These are phyloP conservation scores for Penicillium sp. DNA, from an alignment of 2,329 filamentous ascomycete species.

Conservation along the genomic window DNA sequence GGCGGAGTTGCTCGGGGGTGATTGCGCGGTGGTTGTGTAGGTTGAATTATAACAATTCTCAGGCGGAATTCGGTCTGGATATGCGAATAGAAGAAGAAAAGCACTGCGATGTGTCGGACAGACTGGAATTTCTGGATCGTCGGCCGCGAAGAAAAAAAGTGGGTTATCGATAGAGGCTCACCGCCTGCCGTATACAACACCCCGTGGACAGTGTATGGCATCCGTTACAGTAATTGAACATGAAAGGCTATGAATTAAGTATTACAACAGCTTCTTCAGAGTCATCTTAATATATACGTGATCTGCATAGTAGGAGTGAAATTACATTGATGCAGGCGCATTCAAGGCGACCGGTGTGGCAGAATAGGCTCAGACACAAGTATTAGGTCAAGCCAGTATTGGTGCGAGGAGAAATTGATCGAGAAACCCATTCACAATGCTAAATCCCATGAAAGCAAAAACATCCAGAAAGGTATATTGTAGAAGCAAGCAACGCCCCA, in stretches of 20 bases:
- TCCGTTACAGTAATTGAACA: too few species aligned
- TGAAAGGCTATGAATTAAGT: too few species aligned
- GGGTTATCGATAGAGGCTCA: slow-evolving; percentile 29
- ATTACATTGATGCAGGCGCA: background rate
- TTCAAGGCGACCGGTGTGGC: too few species aligned
- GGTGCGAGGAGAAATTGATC: slow-evolving; percentile 4
- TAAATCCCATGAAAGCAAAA: slow-evolving; percentile 16
- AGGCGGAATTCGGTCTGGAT: too few species aligned
- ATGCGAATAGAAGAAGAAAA: background rate
- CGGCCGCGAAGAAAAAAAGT: slow-evolving; percentile 29
- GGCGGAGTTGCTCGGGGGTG: background rate
- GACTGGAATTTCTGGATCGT: slow-evolving; percentile 7
- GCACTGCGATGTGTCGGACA: background rate
- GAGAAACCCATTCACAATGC: slow-evolving; percentile 25
- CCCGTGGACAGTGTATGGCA: too few species aligned
- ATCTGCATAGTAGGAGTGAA: background rate
- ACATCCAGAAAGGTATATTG: slow-evolving; percentile 28
- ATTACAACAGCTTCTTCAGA: too few species aligned
- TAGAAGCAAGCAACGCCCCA: slow-evolving; percentile 15
- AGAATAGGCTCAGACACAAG: background rate
- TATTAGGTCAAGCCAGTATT: slow-evolving; percentile 11
- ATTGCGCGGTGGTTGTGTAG: background rate
- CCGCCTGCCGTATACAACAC: background rate
- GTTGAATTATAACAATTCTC: too few species aligned
- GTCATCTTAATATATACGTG: too few species aligned